Percentiles rank a stretch among this genome's conserved stretches.
phyloP scores from a whole-genome alignment of 1,139 yeast genomes.

The Candida gigantensis region DNA sequence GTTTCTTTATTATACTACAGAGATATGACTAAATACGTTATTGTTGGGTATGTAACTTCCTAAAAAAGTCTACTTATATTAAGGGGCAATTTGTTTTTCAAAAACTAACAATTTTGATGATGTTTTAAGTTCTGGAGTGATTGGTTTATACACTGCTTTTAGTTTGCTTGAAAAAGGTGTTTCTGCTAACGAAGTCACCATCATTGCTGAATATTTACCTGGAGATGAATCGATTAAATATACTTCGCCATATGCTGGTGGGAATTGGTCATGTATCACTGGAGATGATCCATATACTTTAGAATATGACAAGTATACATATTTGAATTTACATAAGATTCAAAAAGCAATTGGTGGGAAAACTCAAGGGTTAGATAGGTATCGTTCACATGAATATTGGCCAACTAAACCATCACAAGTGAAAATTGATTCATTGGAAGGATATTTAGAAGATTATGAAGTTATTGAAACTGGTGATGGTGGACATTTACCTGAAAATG shows the following conservation, averaged over 20 bases:
- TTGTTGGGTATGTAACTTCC: slow-evolving; percentile 39
- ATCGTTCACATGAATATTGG: slow-evolving; percentile 57
- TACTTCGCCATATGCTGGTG: slow-evolving; percentile 85
- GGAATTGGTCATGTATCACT: slow-evolving; percentile 66
- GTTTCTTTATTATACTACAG: background rate
- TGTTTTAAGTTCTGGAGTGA: slow-evolving; percentile 72
- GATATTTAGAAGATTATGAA: slow-evolving; percentile 48
- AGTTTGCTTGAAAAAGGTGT: slow-evolving; percentile 50
- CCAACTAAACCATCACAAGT: slow-evolving; percentile 35
- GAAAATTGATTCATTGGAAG: slow-evolving; percentile 45
- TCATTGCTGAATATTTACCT: slow-evolving; percentile 65
- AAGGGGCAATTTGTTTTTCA: background rate
- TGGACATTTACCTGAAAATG: slow-evolving; percentile 51
- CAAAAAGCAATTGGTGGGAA: slow-evolving; percentile 53
- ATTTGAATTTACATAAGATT: slow-evolving; percentile 44
- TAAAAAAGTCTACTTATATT: no score
- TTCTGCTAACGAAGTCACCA: slow-evolving; percentile 48
- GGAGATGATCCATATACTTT: slow-evolving; percentile 56
- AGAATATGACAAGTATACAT: slow-evolving; percentile 56
- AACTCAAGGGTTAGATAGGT: slow-evolving; percentile 53
- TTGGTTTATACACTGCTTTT: slow-evolving; percentile 68
- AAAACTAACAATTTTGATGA: no score
- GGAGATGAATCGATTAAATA: slow-evolving; percentile 72
- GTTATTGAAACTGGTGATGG: slow-evolving; percentile 27
- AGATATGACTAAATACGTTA: slow-evolving; percentile 30